These are phyloP conservation scores for Pochonia chlamydosporia DNA, from an alignment of 2,329 filamentous ascomycete species.

Conservation along the genomic window DNA sequence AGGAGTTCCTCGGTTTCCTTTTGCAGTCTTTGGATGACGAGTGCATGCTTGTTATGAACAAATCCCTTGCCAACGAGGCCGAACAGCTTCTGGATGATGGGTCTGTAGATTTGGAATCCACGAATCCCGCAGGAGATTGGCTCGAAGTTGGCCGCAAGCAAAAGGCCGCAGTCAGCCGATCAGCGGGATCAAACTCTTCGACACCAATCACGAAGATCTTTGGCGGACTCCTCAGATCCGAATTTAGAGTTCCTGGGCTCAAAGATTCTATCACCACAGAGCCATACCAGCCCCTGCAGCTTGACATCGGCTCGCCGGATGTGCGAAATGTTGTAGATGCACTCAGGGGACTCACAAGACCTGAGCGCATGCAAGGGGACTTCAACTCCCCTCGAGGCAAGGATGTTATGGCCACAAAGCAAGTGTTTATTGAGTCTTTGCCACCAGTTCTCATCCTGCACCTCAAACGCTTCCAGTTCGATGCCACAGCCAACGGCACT, in stretches of 20 bases:
- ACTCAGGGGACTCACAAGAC: slow-evolving; percentile 73
- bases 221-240: slow-evolving; percentile 83
- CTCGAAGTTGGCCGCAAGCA: slow-evolving; percentile 92
- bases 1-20: slow-evolving; percentile 92
- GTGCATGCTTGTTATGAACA: slow-evolving; percentile 66
- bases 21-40: slow-evolving; percentile 92
- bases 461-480: slow-evolving; percentile 95
- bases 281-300: slow-evolving; percentile 87
- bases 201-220: slow-evolving; percentile 94
- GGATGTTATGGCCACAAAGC: slow-evolving; percentile 78
- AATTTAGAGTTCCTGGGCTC: slow-evolving; percentile 77
- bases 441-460: slow-evolving; percentile 91
- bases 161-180: slow-evolving; percentile 77
- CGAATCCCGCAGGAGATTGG: slow-evolving; percentile 55
- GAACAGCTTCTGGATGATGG: slow-evolving; percentile 26
- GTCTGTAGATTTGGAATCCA: slow-evolving; percentile 20
- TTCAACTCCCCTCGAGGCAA: slow-evolving; percentile 75
- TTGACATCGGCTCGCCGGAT: slow-evolving; percentile 85
- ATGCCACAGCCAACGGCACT: slow-evolving; percentile 71
- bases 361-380: slow-evolving; percentile 80
- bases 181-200: slow-evolving; percentile 68
- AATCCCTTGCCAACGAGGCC: slow-evolving; percentile 34
- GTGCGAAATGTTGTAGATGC: slow-evolving; percentile 91
- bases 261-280: slow-evolving; percentile 90
- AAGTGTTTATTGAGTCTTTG: slow-evolving; percentile 87